Percentiles rank a stretch among this genome's conserved stretches.
Evolutionary conservation across 1,139 yeast species (phyloP).

Genomic region (Taphrina flavorubra): DNA sequence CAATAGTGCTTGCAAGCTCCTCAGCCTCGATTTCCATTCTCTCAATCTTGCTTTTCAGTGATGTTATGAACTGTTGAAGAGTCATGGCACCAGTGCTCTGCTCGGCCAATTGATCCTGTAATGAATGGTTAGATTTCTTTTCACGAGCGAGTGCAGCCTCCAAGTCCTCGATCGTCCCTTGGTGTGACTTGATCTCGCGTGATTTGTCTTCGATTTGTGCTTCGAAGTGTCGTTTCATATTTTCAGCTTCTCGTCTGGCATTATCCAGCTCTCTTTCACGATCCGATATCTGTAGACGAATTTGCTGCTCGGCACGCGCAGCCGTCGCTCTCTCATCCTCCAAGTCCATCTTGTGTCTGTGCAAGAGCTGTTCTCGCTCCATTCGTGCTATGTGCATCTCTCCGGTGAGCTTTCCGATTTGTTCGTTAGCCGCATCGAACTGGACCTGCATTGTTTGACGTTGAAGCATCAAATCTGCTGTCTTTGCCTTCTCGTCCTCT

Average conservation of each 20-base stretch:
- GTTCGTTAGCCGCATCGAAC: conserved; percentile 32
- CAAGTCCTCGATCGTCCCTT: conserved; percentile 23
- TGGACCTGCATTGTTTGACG: conserved; percentile 13
- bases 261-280: conserved; percentile 32
- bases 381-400: conserved; percentile 24
- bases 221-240: conserved; percentile 35
- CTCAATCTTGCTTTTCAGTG: conserved; percentile 44
- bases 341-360: conserved; percentile 27
- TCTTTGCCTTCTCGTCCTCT: conserved; percentile 25
- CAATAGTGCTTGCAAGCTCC: conserved; percentile 44
- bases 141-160: conserved; percentile 54
- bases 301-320: conserved; percentile 20
- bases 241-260: conserved; percentile 43
- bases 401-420: conserved; percentile 19
- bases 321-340: conserved; percentile 31
- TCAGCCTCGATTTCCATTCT: conserved; percentile 44
- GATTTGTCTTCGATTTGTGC: conserved; percentile 41
- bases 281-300: conserved; percentile 12
- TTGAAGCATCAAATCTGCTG: conserved; percentile 23
- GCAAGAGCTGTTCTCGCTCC: conserved; percentile 14
- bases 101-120: conserved; percentile 44
- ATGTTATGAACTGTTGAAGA: conserved; percentile 43
- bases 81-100: conserved; percentile 44
- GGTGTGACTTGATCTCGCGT: conserved; percentile 1
- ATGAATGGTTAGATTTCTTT: conserved; percentile 50